Percentiles rank a stretch among this genome's conserved stretches.
phyloP scores from a whole-genome alignment of 2,329 filamentous ascomycete genomes.

The Nemania bipapillata region DNA sequence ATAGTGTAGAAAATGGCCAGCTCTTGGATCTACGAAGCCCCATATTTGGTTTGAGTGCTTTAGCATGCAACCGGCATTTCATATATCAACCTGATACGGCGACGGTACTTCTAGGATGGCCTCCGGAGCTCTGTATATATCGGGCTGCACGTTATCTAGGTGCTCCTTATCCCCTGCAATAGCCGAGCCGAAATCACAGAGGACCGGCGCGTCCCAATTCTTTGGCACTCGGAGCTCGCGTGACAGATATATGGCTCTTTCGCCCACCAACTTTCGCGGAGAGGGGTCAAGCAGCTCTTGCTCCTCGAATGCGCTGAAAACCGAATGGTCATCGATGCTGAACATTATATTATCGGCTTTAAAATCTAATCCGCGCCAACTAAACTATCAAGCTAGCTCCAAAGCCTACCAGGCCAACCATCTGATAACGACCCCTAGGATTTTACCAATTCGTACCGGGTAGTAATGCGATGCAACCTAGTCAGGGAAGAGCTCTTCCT shows the following conservation, averaged over 20 bases:
- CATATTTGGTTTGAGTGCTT: too few relatives aligned
- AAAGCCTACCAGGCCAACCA: neutral
- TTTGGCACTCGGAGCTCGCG: neutral
- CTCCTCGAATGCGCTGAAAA: neutral
- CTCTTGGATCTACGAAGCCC: too few relatives aligned
- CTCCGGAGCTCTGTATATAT: conserved; percentile 1
- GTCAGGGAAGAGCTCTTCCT: neutral
- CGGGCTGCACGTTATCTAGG: neutral
- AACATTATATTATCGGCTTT: conserved; percentile 1
- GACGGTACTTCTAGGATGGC: neutral
- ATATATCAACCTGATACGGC: neutral
- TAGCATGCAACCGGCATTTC: neutral
- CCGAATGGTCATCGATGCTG: neutral
- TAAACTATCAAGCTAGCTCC: neutral
- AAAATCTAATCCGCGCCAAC: neutral
- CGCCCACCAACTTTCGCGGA: neutral
- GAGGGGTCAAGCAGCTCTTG: neutral
- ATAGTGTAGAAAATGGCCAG: too few relatives aligned
- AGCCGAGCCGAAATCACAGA: conserved; percentile 4
- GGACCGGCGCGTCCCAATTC: neutral
- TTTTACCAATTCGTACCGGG: neutral
- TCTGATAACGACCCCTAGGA: neutral
- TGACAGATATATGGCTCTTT: neutral
- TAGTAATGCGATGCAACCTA: neutral
- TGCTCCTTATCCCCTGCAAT: neutral